Percentiles rank a stretch among this genome's conserved stretches.
phyloP scores from a whole-genome alignment of 2,329 filamentous ascomycete species.

The Ceratocystiopsis brevicomis region DNA sequence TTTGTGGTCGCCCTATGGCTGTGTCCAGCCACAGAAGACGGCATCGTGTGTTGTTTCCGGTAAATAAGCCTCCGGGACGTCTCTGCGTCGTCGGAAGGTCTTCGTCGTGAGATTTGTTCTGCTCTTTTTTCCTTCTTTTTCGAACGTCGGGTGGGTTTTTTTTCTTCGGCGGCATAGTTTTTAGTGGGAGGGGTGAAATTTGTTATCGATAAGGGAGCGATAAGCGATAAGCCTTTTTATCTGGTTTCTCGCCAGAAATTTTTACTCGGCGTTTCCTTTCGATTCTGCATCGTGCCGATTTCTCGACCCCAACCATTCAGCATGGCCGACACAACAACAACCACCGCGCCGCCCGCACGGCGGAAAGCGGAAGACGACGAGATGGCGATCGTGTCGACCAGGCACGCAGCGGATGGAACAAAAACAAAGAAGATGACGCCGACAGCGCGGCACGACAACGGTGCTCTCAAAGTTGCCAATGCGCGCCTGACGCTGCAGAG shows the following conservation, averaged over 20 bases:
- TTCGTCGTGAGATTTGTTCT: not conserved
- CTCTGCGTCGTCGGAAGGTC: too few species aligned
- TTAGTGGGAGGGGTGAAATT: too few species aligned
- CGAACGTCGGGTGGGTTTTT: too few species aligned
- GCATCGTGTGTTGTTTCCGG: conserved; percentile 1
- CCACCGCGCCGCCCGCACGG: not conserved
- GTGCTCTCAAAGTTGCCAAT: conserved; percentile 30
- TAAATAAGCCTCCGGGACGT: too few species aligned
- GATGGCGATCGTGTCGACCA: not conserved
- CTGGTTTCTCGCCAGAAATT: not conserved
- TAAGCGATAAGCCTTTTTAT: not conserved
- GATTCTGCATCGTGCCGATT: not conserved
- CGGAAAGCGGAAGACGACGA: not conserved
- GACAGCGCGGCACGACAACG: conserved; percentile 20
- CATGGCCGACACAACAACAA: conserved; percentile 3
- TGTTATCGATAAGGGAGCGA: too few species aligned
- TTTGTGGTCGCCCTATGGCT: conserved; percentile 91
- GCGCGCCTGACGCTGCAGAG: conserved; percentile 32
- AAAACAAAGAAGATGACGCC: not conserved
- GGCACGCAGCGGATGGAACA: not conserved
- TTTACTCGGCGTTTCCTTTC: not conserved
- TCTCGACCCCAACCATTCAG: not conserved
- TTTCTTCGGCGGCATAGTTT: too few species aligned
- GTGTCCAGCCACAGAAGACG: conserved; percentile 36
- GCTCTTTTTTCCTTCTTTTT: not conserved